Conservation (phyloP, 495 filamentous ascomycete genomes). For the Neurospora sp. region DNA sequence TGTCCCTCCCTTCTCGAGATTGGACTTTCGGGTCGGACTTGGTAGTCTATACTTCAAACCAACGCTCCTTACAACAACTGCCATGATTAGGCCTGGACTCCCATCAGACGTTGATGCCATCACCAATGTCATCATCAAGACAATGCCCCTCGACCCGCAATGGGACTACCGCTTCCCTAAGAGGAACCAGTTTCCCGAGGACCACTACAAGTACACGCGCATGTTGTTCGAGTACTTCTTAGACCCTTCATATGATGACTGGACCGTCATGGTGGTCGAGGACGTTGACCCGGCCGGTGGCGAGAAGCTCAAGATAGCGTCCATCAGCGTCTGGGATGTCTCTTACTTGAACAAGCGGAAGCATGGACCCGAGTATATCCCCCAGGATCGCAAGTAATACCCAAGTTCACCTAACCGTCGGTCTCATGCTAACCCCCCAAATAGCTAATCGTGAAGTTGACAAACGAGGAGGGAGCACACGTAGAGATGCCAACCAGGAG, state of each 20-base stretch:
- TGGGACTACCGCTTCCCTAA: conserved; percentile 30
- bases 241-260: conserved; percentile 22
- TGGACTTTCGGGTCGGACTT: neutral
- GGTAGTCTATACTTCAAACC: neutral
- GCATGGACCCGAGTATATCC: conserved; percentile 18
- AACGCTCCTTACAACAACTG: neutral
- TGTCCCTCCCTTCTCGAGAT: neutral
- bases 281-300: conserved; percentile 14
- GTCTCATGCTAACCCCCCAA: neutral
- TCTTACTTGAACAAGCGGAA: conserved; percentile 21
- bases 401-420: neutral
- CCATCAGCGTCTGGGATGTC: conserved; percentile 26
- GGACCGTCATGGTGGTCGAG: conserved; percentile 26
- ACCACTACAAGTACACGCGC: conserved; percentile 25
- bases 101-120: conserved; percentile 24
- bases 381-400: conserved; percentile 21
- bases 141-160: conserved; percentile 29
- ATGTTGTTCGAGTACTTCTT: conserved; percentile 27
- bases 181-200: conserved; percentile 18
- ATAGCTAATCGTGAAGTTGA: conserved; percentile 8
- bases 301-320: conserved; percentile 8
- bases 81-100: conserved; percentile 18
- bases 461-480: conserved; percentile 14
- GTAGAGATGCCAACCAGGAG: conserved; percentile 21
- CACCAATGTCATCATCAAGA: conserved; percentile 22